Evolutionary conservation across 192 early-diverging fungal genomes (phyloP).

Genomic region (Coemansia sp.): DNA sequence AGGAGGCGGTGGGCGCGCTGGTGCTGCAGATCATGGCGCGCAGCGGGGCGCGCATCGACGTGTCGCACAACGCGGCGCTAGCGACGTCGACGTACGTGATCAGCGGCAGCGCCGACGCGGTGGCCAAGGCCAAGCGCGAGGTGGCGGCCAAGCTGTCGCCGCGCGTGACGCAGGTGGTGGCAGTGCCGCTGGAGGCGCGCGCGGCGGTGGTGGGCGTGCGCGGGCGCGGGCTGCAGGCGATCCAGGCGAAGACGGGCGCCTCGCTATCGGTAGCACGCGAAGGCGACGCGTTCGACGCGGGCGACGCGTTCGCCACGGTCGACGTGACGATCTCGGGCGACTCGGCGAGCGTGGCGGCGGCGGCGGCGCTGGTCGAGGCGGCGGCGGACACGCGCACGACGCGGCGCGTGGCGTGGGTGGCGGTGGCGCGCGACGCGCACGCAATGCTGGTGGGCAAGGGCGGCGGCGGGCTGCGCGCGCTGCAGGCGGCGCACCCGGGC

Average conservation of each 20-base stretch:
- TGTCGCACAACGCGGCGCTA: slow-evolving; percentile 75
- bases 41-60: slow-evolving; percentile 81
- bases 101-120: slow-evolving; percentile 77
- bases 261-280: slow-evolving; percentile 68
- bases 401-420: slow-evolving; percentile 66
- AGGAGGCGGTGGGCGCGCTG: slow-evolving; percentile 55
- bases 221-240: slow-evolving; percentile 75
- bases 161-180: slow-evolving; percentile 63
- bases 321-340: slow-evolving; percentile 84
- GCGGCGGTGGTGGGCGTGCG: slow-evolving; percentile 83
- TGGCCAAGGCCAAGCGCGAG: slow-evolving; percentile 79
- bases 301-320: slow-evolving; percentile 61
- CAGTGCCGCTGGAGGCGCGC: slow-evolving; percentile 80
- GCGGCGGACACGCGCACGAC: slow-evolving; percentile 80
- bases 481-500: slow-evolving; percentile 63
- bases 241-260: slow-evolving; percentile 76
- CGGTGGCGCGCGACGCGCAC: slow-evolving; percentile 73
- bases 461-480: slow-evolving; percentile 59
- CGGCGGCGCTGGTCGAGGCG: slow-evolving; percentile 82
- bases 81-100: slow-evolving; percentile 83
- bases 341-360: slow-evolving; percentile 75
- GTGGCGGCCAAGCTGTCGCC: slow-evolving; percentile 71
- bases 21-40: slow-evolving; percentile 64
- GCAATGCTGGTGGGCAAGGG: slow-evolving; percentile 85
- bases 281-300: slow-evolving; percentile 56